Evolutionary conservation across 441 rosid species (phyloP).

Genomic region (Hura crepitans): DNA sequence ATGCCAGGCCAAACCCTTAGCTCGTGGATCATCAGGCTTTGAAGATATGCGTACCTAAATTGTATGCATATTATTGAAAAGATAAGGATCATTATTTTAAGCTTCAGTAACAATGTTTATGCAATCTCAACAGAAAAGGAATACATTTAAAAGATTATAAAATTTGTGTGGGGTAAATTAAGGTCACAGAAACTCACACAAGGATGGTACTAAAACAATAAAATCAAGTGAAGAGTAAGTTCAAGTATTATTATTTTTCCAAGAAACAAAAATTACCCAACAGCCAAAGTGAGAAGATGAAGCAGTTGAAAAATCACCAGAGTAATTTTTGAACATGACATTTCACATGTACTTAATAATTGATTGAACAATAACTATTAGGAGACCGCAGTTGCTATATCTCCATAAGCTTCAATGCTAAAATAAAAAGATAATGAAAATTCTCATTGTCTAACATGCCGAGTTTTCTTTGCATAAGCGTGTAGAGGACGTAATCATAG

Average conservation of each 20-base stretch:
- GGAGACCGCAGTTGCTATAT: not conserved
- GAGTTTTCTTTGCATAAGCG: not conserved
- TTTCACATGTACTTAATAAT: not conserved
- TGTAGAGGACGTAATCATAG: not conserved
- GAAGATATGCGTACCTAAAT: slow-evolving; percentile 69
- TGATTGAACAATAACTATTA: not conserved
- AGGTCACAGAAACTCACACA: not conserved
- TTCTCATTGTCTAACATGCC: not conserved
- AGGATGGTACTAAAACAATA: not conserved
- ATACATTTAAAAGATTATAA: not conserved
- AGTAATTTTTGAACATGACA: not conserved
- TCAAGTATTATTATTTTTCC: not conserved
- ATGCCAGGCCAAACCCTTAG: slow-evolving; percentile 75
- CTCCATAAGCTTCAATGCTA: not conserved
- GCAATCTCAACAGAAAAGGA: not conserved
- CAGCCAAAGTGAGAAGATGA: no score
- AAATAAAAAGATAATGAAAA: not conserved
- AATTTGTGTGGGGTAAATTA: not conserved
- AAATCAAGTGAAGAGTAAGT: not conserved
- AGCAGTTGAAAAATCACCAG: not conserved
- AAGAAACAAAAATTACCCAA: not conserved
- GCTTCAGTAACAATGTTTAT: slow-evolving; percentile 4
- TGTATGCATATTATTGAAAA: slow-evolving; percentile 6
- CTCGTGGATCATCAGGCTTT: slow-evolving; percentile 68
- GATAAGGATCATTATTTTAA: slow-evolving; percentile 10